Evolutionary conservation across 2,329 filamentous ascomycete genomes (phyloP).

Genomic region (Colletotrichum theobromicola): DNA sequence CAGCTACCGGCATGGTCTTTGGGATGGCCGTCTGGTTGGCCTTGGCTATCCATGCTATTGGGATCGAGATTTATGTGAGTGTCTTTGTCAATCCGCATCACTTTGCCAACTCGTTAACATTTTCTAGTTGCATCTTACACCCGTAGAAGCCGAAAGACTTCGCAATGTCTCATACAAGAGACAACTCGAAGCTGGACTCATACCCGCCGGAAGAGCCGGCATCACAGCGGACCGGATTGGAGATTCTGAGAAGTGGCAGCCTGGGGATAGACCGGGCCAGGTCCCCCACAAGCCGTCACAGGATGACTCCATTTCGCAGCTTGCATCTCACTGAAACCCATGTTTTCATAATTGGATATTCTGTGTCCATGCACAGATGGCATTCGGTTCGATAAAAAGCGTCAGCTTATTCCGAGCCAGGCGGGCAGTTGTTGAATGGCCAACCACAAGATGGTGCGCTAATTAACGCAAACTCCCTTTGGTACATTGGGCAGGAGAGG

Average conservation of each 20-base stretch:
- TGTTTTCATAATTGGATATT: too few species aligned
- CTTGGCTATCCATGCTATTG: constrained; percentile 18
- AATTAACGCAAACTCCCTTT: too few species aligned
- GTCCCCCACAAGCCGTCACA: background rate
- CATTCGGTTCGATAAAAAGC: too few species aligned
- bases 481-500: too few species aligned
- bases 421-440: too few species aligned
- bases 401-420: too few species aligned
- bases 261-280: background rate
- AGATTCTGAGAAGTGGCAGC: constrained; percentile 30
- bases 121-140: constrained; percentile 51
- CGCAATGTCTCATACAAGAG: constrained; percentile 57
- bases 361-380: too few species aligned
- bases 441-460: too few species aligned
- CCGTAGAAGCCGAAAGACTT: constrained; percentile 54
- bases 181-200: constrained; percentile 56
- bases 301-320: background rate
- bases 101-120: background rate
- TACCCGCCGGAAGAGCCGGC: constrained; percentile 48
- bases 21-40: constrained; percentile 52
- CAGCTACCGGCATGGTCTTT: constrained; percentile 49
- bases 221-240: constrained; percentile 45
- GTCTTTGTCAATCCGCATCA: background rate
- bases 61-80: constrained; percentile 30
- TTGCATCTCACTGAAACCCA: background rate